Conservation (phyloP, 2,329 filamentous ascomycete genomes). For the Cyanodermella asteris region DNA sequence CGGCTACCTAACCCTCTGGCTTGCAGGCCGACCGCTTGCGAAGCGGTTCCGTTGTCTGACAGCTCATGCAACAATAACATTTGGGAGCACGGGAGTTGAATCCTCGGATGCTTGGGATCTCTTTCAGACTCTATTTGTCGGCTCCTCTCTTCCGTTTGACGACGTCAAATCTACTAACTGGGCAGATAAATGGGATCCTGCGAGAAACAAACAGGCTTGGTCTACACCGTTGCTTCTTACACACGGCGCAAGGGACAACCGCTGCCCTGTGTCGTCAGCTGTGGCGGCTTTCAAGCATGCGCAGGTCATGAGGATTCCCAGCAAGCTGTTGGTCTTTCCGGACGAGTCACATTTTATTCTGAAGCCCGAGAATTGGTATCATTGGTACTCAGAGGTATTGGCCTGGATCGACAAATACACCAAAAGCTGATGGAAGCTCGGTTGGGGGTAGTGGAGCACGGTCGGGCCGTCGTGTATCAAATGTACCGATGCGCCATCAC, state of each 20-base stretch:
- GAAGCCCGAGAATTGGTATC: slow-evolving; percentile 76
- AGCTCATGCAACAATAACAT: slow-evolving; percentile 23
- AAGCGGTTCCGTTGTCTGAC: slow-evolving; percentile 34
- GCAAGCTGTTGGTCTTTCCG: slow-evolving; percentile 4
- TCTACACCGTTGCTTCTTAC: slow-evolving; percentile 71
- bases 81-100: too few relatives aligned
- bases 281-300: slow-evolving; percentile 69
- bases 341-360: slow-evolving; percentile 44
- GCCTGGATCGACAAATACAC: too few relatives aligned
- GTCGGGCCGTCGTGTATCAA: too few relatives aligned
- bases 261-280: slow-evolving; percentile 65
- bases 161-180: slow-evolving; percentile 29
- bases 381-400: slow-evolving; percentile 75
- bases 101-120: too few relatives aligned
- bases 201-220: slow-evolving; percentile 42
- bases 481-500: too few relatives aligned
- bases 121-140: slow-evolving; percentile 24
- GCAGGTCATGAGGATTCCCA: slow-evolving; percentile 22
- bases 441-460: too few relatives aligned
- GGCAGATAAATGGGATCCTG: slow-evolving; percentile 35
- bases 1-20: slow-evolving; percentile 29
- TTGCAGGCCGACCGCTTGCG: slow-evolving; percentile 15
- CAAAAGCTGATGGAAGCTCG: too few relatives aligned
- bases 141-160: slow-evolving; percentile 31
- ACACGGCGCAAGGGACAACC: slow-evolving; percentile 76